These are phyloP conservation scores for Yamadazyma jaroonii DNA, from an alignment of 1,139 yeast genomes.

Conservation along the genomic window DNA sequence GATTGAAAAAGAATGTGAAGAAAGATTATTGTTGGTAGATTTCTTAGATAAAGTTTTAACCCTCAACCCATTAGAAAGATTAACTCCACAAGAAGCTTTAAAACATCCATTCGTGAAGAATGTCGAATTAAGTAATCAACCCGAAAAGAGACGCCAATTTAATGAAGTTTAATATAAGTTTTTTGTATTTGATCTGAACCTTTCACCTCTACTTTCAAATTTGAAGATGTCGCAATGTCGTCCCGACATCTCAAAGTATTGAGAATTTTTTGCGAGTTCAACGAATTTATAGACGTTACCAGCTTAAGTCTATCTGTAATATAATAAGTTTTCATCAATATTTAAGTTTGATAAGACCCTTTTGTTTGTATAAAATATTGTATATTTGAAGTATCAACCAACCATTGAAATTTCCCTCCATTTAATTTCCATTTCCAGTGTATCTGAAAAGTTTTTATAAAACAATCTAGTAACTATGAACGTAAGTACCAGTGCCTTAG, in stretches of 20 bases:
- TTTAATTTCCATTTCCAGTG: too few relatives aligned
- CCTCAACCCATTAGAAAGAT: conserved; percentile 86
- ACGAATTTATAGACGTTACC: conserved; percentile 1
- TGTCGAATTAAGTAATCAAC: conserved; percentile 6
- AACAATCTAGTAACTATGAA: conserved; percentile 59
- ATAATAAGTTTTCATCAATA: too few relatives aligned
- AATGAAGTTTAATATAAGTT: conserved; percentile 2
- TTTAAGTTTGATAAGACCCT: too few relatives aligned
- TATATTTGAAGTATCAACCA: too few relatives aligned
- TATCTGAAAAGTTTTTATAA: neutral
- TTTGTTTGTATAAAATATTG: too few relatives aligned
- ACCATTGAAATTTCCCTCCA: too few relatives aligned
- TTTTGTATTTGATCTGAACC: neutral
- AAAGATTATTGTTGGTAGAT: conserved; percentile 70
- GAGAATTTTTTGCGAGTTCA: conserved; percentile 4
- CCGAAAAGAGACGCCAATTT: conserved; percentile 1
- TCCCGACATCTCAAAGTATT: too few relatives aligned
- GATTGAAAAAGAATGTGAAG: conserved; percentile 70
- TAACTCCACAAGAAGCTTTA: conserved; percentile 96
- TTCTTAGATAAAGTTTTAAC: conserved; percentile 76
- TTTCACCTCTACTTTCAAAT: too few relatives aligned
- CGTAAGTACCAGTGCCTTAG: conserved; percentile 84
- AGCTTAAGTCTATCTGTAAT: neutral
- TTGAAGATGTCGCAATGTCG: too few relatives aligned
- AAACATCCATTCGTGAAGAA: conserved; percentile 79